Base-by-base conservation (phyloP, 2,329 filamentous ascomycete genomes). In the Colletotrichum endophyticum region DNA sequence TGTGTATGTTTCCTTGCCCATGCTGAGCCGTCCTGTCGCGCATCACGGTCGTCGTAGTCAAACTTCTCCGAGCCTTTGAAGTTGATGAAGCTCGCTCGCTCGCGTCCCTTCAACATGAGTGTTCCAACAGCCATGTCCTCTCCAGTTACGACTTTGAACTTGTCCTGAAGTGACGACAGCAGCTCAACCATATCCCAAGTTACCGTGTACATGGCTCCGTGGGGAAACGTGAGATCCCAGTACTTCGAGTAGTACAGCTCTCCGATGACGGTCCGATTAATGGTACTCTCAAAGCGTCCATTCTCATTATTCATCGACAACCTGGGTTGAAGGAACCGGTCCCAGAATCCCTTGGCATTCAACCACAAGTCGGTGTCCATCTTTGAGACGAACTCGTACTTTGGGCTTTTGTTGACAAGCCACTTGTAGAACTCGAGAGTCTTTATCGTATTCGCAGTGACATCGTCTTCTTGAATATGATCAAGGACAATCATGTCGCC, bases 401-500 rank as follows among this genome's bases (percentile, higher is more conserved):
- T 73, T 6, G 61, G 66, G 16, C 79, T 75, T 8, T 76, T 69
- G 7, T 70, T 61, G n/a, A 81, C 75, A 25, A 84, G 80, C 79
- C 80, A 83, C 70, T 82, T 80, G 78, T 81, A 83, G 8, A 84
- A 79, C 76, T 84, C 83, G 16, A 84, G 78, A 6, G 82, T 82
- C 78, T 84, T 84, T 75, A 84, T 77, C 11, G 82, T 83, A 71
- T 84, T 84, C 53, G 83, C 82, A 6, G 80, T 82, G 8, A 83
- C 36, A 16, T 82, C 80, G 66, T 82, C 79, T 76, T 84, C 83
- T 15, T 78, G 76, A 4, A 84, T 70, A 61, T 82, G 79, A n/a
- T 84, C 81, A 6, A 84, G 82, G 3, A 84, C 80, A 74, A 84
- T 83, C 49, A 84, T 79, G 70, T 84, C 83, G 16, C 83, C 83